phyloP scores from a whole-genome alignment of 441 rosid genomes.

The Adansonia rubrostipa region DNA sequence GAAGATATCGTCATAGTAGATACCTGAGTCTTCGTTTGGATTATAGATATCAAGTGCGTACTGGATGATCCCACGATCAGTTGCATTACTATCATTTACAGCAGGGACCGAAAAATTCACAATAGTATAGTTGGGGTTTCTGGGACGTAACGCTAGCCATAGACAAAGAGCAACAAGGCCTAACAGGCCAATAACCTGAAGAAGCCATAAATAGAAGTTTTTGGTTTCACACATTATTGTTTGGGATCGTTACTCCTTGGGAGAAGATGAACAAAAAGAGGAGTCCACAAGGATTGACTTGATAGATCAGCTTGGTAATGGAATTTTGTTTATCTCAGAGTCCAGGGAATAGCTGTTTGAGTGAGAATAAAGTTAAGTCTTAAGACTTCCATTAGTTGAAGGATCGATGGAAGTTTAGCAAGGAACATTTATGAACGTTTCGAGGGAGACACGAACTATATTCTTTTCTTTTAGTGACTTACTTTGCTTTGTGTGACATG shows the following conservation, averaged over 20 bases:
- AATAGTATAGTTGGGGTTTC: slow-evolving; percentile 34
- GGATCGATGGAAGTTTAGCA: not conserved
- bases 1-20: slow-evolving; percentile 44
- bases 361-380: slow-evolving; percentile 25
- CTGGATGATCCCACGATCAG: slow-evolving; percentile 14
- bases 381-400: not conserved
- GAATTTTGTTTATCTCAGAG: not conserved
- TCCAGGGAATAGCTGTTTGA: slow-evolving; percentile 18
- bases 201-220: slow-evolving; percentile 38
- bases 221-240: slow-evolving; percentile 32
- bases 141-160: slow-evolving; percentile 47
- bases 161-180: slow-evolving; percentile 41
- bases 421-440: not conserved
- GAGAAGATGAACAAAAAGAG: not conserved
- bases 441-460: not conserved
- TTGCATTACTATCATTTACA: slow-evolving; percentile 1
- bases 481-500: slow-evolving; percentile 3
- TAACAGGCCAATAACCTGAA: slow-evolving; percentile 36
- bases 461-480: slow-evolving; percentile 28
- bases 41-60: slow-evolving; percentile 40
- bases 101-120: slow-evolving; percentile 39
- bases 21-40: slow-evolving; percentile 44
- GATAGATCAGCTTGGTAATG: not conserved
- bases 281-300: not conserved
- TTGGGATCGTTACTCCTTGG: not conserved